These are phyloP conservation scores for Trichoderma polysporum DNA, from an alignment of 2,329 filamentous ascomycete species.

Conservation along the genomic window DNA sequence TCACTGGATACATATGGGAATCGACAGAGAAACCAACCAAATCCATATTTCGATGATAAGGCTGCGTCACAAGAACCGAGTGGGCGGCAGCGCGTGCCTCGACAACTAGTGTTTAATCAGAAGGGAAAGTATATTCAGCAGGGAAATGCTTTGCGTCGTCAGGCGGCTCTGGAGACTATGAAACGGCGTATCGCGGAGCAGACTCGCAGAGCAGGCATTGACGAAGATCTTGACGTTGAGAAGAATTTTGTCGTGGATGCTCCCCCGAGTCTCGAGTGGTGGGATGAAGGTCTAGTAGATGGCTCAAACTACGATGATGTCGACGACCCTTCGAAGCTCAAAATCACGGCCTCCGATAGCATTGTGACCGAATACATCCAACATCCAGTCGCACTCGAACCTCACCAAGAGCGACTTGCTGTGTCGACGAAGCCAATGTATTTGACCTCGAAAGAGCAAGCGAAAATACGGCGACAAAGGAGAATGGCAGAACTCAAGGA, in stretches of 20 bases:
- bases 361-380: slow-evolving; percentile 91
- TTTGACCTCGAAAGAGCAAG: slow-evolving; percentile 85
- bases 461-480: slow-evolving; percentile 84
- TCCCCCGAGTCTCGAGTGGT: slow-evolving; percentile 93
- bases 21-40: slow-evolving; percentile 37
- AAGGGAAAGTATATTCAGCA: slow-evolving; percentile 98
- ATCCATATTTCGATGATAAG: slow-evolving; percentile 80
- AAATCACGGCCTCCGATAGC: slow-evolving; percentile 73
- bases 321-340: slow-evolving; percentile 63
- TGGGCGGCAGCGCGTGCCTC: slow-evolving; percentile 65
- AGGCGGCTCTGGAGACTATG: slow-evolving; percentile 88
- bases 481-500: slow-evolving; percentile 94
- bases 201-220: slow-evolving; percentile 85
- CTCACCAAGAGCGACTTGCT: slow-evolving; percentile 82
- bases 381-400: slow-evolving; percentile 86
- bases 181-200: slow-evolving; percentile 89
- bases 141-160: slow-evolving; percentile 81
- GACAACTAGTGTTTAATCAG: slow-evolving; percentile 84
- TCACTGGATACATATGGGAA: slow-evolving; percentile 20
- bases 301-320: slow-evolving; percentile 73
- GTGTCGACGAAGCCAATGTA: slow-evolving; percentile 86
- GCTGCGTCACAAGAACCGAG: slow-evolving; percentile 58
- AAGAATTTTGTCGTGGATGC: slow-evolving; percentile 82
- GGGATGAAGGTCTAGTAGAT: slow-evolving; percentile 85
- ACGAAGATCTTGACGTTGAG: slow-evolving; percentile 85